Percentiles rank a stretch among this genome's conserved stretches.
phyloP scores from a whole-genome alignment of 176 grass and related monocot species.

The Poa annua region DNA sequence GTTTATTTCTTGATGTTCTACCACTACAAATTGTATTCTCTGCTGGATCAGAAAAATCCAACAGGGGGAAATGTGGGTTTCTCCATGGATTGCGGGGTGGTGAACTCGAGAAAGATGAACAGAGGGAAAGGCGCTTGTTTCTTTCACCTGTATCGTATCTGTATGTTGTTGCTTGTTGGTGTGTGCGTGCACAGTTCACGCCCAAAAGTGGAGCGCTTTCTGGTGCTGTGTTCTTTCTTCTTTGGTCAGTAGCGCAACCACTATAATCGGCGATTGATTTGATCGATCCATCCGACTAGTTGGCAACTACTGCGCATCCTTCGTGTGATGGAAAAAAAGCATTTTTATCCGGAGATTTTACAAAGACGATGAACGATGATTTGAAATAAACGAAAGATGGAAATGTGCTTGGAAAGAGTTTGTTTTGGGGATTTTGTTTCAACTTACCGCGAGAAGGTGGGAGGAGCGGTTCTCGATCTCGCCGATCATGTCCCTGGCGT shows the following conservation, averaged over 20 bases:
- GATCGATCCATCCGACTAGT: neutral
- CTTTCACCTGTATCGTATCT: conserved; percentile 4
- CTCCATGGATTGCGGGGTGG: conserved; percentile 26
- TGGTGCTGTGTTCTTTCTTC: conserved; percentile 30
- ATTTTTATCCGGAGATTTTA: neutral
- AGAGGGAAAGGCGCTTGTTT: conserved; percentile 31
- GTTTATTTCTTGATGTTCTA: no score
- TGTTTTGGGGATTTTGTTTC: neutral
- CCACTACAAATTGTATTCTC: no score
- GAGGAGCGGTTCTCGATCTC: conserved; percentile 97
- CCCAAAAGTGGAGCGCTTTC: conserved; percentile 36
- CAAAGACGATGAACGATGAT: neutral
- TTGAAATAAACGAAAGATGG: neutral
- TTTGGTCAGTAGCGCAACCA: conserved; percentile 36
- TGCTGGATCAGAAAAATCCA: conserved; percentile 35
- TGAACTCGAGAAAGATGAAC: conserved; percentile 39
- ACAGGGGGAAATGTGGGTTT: conserved; percentile 12
- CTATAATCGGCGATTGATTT: conserved; percentile 27
- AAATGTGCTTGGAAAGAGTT: neutral
- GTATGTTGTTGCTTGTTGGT: conserved; percentile 16
- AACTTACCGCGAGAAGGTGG: conserved; percentile 90
- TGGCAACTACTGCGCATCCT: conserved; percentile 20
- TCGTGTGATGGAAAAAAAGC: neutral
- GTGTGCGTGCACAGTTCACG: conserved; percentile 23
- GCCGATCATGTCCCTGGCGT: conserved; percentile 92